These are phyloP conservation scores for Phytopythium cucurbitacearum DNA, from an alignment of 352 stramenopile species.

Conservation along the genomic window DNA sequence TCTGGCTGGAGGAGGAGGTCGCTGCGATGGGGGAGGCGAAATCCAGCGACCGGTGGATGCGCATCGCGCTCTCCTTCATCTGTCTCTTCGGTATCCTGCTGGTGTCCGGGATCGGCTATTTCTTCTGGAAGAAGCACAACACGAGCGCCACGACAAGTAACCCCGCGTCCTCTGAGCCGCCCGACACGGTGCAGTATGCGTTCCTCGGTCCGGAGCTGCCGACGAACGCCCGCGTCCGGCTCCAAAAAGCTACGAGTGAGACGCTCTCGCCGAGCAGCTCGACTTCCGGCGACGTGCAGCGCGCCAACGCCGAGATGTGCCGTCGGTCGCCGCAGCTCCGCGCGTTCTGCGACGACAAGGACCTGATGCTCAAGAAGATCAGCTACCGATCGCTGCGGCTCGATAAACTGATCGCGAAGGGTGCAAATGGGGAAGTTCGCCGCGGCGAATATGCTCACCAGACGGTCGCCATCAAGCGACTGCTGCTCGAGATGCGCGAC, in stretches of 20 bases:
- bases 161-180: not conserved
- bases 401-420: constrained; percentile 9
- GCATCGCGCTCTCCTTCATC: constrained; percentile 5
- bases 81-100: not conserved
- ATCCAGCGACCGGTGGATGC: not conserved
- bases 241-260: too few relatives aligned
- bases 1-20: constrained; percentile 10
- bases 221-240: not conserved
- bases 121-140: not conserved
- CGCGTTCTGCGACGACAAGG: constrained; percentile 8
- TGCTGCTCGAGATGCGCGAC: constrained; percentile 9
- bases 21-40: not conserved
- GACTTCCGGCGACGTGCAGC: constrained; percentile 1
- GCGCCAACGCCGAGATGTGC: constrained; percentile 2
- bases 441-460: constrained; percentile 10
- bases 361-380: constrained; percentile 14
- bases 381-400: constrained; percentile 8
- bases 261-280: not conserved
- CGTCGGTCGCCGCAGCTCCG: not conserved
- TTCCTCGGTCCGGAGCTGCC: not conserved
- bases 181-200: constrained; percentile 1
- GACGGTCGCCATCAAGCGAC: constrained; percentile 22
- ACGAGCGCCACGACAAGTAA: not conserved
- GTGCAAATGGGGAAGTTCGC: constrained; percentile 17
- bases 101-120: not conserved